Evolutionary conservation across 345 rosid species (phyloP).

Genomic region (Ceriops decandra): DNA sequence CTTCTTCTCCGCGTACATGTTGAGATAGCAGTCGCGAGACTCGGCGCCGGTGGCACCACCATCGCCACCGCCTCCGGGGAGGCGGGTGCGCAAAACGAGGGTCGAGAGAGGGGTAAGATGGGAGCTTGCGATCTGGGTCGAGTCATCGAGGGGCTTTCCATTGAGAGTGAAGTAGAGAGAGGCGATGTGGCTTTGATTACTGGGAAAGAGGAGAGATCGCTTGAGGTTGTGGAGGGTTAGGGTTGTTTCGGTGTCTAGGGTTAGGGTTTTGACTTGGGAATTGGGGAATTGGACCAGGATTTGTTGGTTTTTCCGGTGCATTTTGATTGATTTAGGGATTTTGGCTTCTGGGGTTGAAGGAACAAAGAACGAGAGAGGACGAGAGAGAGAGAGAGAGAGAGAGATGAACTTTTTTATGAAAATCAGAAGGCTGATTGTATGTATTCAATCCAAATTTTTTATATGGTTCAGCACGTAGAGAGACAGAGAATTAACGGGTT

Average conservation of each 20-base stretch:
- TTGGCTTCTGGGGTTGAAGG: background rate
- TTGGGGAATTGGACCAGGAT: slow-evolving; percentile 48
- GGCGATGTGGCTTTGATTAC: slow-evolving; percentile 16
- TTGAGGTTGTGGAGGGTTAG: slow-evolving; percentile 40
- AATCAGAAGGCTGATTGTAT: too few relatives aligned
- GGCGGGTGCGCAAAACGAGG: slow-evolving; percentile 48
- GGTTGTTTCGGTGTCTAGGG: slow-evolving; percentile 38
- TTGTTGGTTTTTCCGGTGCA: slow-evolving; percentile 14
- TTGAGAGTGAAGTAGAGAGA: slow-evolving; percentile 54
- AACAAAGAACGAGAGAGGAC: background rate
- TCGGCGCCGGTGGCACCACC: slow-evolving; percentile 99
- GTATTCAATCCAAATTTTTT: too few relatives aligned
- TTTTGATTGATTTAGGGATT: background rate
- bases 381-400: background rate
- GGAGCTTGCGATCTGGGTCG: slow-evolving; percentile 37
- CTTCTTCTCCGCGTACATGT: slow-evolving; percentile 91
- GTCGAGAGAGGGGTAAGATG: slow-evolving; percentile 54
- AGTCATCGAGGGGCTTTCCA: slow-evolving; percentile 52
- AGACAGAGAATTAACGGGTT: too few relatives aligned
- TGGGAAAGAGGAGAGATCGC: slow-evolving; percentile 41
- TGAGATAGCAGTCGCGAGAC: slow-evolving; percentile 94
- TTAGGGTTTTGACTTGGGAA: slow-evolving; percentile 33
- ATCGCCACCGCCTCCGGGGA: slow-evolving; percentile 91
- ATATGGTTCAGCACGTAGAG: too few relatives aligned
- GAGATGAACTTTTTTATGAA: too few relatives aligned